These are phyloP conservation scores for Suillus variegatus DNA, from an alignment of 768 basidiomycete genomes.

Conservation along the genomic window DNA sequence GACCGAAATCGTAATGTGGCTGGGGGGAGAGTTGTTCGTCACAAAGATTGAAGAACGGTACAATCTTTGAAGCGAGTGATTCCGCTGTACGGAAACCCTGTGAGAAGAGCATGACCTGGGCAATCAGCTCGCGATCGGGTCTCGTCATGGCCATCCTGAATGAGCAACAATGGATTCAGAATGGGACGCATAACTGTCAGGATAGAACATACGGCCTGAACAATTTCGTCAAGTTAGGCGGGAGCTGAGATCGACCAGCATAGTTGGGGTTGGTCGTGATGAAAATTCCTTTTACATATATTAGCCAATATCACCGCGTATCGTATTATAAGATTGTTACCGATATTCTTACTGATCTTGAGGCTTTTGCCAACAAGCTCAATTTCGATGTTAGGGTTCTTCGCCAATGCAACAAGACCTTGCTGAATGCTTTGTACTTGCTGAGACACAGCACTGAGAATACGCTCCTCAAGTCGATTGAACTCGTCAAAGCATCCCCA, in stretches of 20 bases:
- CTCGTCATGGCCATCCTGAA: slow-evolving; percentile 97
- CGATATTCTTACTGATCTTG: slow-evolving; percentile 93
- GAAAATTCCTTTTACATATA: slow-evolving; percentile 72
- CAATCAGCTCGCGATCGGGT: slow-evolving; percentile 97
- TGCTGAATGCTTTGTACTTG: slow-evolving; percentile 99
- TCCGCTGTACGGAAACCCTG: slow-evolving; percentile 99
- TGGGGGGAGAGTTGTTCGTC: slow-evolving; percentile 96
- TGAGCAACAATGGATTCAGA: slow-evolving; percentile 14
- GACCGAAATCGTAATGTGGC: slow-evolving; percentile 98
- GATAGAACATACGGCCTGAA: slow-evolving; percentile 77
- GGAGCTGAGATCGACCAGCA: slow-evolving; percentile 91
- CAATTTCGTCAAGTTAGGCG: slow-evolving; percentile 87
- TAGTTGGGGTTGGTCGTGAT: slow-evolving; percentile 99
- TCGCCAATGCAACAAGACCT: slow-evolving; percentile 79
- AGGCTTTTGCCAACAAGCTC: slow-evolving; percentile 94
- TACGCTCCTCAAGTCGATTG: slow-evolving; percentile 97
- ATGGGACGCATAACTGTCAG: not conserved
- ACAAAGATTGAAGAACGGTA: slow-evolving; percentile 99
- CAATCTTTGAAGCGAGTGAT: slow-evolving; percentile 95
- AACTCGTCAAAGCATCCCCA: slow-evolving; percentile 99
- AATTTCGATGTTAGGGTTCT: slow-evolving; percentile 87
- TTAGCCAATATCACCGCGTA: slow-evolving; percentile 8
- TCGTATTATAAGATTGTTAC: slow-evolving; percentile 36
- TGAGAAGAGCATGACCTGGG: slow-evolving; percentile 99
- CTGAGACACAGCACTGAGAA: slow-evolving; percentile 96